Percentiles rank a stretch among this genome's conserved stretches.
phyloP scores from a whole-genome alignment of 2,329 filamentous ascomycete species.

The Calonectria hawksworthii region DNA sequence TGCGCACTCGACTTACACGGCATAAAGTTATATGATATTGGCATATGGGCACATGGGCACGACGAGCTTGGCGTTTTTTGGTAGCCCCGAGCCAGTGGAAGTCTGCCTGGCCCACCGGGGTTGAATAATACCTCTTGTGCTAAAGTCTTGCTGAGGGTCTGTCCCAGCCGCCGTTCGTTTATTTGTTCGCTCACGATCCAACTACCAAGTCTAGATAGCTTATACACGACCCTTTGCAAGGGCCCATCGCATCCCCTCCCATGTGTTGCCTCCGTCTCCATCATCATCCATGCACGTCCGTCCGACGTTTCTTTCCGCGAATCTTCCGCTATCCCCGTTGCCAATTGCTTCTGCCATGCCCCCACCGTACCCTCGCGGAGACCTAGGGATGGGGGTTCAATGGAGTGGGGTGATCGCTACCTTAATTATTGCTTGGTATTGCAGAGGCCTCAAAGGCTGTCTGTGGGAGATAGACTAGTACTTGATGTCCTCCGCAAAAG shows the following conservation, averaged over 20 bases:
- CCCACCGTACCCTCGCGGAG: conserved; percentile 10
- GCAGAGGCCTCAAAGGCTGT: background rate
- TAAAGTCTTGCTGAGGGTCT: background rate
- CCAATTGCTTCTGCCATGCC: conserved; percentile 19
- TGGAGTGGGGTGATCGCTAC: conserved; percentile 6
- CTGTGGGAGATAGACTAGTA: background rate
- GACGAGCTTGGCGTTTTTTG: background rate
- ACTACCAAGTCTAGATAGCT: background rate
- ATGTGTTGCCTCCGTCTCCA: background rate
- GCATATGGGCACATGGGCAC: background rate
- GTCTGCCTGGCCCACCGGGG: background rate
- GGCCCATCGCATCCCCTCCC: background rate
- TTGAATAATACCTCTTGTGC: background rate
- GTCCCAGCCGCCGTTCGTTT: conserved; percentile 15
- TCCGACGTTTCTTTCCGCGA: conserved; percentile 5
- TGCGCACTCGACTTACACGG: conserved; percentile 15
- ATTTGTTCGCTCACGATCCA: conserved; percentile 4
- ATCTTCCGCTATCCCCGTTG: conserved; percentile 10
- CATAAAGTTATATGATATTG: background rate
- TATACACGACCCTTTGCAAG: background rate
- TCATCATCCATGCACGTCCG: conserved; percentile 6
- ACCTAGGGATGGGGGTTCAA: background rate
- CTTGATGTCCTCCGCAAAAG: background rate
- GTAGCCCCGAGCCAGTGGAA: background rate
- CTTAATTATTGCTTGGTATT: conserved; percentile 6